These are phyloP conservation scores for Aureobasidium mangrovei DNA, from an alignment of 2,329 filamentous ascomycete species.

Conservation along the genomic window DNA sequence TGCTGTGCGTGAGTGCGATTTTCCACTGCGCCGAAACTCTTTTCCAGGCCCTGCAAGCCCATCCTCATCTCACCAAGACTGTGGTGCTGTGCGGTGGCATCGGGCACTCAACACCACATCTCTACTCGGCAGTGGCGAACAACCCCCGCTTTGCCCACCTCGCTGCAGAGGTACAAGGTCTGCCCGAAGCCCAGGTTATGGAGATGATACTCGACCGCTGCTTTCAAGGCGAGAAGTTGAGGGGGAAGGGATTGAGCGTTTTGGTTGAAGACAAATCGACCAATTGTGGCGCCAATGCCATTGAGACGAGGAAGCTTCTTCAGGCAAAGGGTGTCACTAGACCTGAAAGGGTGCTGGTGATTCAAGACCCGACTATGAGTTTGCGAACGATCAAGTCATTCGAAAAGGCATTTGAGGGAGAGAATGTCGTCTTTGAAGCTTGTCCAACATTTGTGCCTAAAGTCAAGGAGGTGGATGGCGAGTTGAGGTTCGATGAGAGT, in stretches of 20 bases:
- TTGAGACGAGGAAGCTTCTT: slow-evolving; percentile 29
- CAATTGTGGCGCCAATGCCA: slow-evolving; percentile 39
- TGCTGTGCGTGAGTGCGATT: slow-evolving; percentile 35
- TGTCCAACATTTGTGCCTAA: slow-evolving; percentile 29
- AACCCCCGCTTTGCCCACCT: slow-evolving; percentile 26
- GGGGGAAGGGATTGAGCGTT: slow-evolving; percentile 23
- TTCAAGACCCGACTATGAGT: slow-evolving; percentile 42
- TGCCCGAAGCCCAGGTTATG: slow-evolving; percentile 35
- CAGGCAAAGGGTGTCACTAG: slow-evolving; percentile 22
- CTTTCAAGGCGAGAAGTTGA: slow-evolving; percentile 23
- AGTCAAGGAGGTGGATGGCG: slow-evolving; percentile 3
- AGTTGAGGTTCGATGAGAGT: slow-evolving; percentile 12
- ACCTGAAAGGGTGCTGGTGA: slow-evolving; percentile 25
- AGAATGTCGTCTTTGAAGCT: slow-evolving; percentile 21
- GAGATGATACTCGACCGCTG: slow-evolving; percentile 28
- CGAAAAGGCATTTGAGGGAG: slow-evolving; percentile 27
- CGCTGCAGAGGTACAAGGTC: slow-evolving; percentile 23
- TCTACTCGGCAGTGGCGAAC: slow-evolving; percentile 33
- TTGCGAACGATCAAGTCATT: slow-evolving; percentile 36
- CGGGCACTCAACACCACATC: slow-evolving; percentile 36
- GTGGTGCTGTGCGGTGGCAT: slow-evolving; percentile 39
- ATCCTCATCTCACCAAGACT: slow-evolving; percentile 26
- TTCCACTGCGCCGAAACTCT: slow-evolving; percentile 29
- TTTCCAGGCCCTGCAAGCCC: slow-evolving; percentile 27
- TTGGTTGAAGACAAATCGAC: slow-evolving; percentile 38